Conservation (phyloP, 2,329 filamentous ascomycete species). For the Verruconis gallopava region DNA sequence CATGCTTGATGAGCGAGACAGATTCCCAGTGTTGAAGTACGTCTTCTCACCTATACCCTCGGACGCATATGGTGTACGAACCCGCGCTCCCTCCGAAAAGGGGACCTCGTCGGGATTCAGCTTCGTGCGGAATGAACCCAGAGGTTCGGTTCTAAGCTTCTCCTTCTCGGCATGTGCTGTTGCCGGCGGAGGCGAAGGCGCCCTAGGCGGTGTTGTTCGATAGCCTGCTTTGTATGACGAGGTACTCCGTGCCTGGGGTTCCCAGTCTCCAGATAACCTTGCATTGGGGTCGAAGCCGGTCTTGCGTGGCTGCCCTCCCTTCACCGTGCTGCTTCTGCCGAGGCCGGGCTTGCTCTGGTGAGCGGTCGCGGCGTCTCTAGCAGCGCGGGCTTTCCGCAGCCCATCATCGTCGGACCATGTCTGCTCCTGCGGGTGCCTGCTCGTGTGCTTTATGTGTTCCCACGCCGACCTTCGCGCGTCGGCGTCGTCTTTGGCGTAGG, state of each 20-base stretch:
- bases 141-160: not conserved
- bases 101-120: constrained; percentile 19
- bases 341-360: constrained; percentile 17
- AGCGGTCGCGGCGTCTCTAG: constrained; percentile 5
- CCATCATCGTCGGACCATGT: constrained; percentile 6
- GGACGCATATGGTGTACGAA: constrained; percentile 41
- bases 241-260: constrained; percentile 8
- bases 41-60: constrained; percentile 41
- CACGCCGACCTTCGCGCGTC: constrained; percentile 23
- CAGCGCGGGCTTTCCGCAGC: constrained; percentile 10
- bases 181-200: constrained; percentile 7
- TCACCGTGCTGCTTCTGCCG: constrained; percentile 5
- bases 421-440: constrained; percentile 19
- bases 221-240: constrained; percentile 5
- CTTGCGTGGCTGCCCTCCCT: not conserved
- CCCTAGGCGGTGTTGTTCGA: constrained; percentile 1
- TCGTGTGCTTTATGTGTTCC: constrained; percentile 28
- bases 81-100: constrained; percentile 35
- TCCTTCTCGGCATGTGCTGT: not conserved
- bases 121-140: not conserved
- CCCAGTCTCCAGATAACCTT: constrained; percentile 6
- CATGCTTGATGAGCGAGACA: constrained; percentile 41
- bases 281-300: constrained; percentile 10
- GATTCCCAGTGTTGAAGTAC: constrained; percentile 37
- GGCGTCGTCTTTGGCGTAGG: constrained; percentile 19